Evolutionary conservation across 2,329 filamentous ascomycete species (phyloP).

Genomic region (Cadophora gregata): DNA sequence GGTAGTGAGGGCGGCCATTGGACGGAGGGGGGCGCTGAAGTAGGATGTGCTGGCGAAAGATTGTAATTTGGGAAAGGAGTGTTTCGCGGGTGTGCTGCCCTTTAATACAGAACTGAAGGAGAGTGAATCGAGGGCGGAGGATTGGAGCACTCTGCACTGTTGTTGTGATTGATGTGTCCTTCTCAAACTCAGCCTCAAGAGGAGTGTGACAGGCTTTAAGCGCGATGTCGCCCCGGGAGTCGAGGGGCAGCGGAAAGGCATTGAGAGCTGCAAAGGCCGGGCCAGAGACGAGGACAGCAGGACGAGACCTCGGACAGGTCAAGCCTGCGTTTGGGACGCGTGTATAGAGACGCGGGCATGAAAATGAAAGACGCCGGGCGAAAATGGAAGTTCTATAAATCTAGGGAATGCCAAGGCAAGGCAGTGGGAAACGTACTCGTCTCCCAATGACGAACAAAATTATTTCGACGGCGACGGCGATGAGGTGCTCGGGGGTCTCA

Average conservation of each 20-base stretch:
- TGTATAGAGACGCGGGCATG: slow-evolving; percentile 29
- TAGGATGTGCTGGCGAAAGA: slow-evolving; percentile 30
- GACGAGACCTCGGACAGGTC: slow-evolving; percentile 33
- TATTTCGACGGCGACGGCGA: slow-evolving; percentile 5
- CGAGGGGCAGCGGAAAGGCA: slow-evolving; percentile 39
- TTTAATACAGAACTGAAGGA: slow-evolving; percentile 32
- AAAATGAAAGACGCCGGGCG: slow-evolving; percentile 20
- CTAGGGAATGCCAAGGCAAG: slow-evolving; percentile 25
- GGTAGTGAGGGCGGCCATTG: slow-evolving; percentile 43
- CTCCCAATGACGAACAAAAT: slow-evolving; percentile 20
- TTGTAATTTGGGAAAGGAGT: slow-evolving; percentile 37
- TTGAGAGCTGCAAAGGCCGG: slow-evolving; percentile 23
- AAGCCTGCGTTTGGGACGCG: slow-evolving; percentile 35
- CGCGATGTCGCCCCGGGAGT: slow-evolving; percentile 34
- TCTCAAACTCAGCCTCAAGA: slow-evolving; percentile 38
- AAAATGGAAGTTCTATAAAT: slow-evolving; percentile 9
- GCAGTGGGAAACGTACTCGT: slow-evolving; percentile 26
- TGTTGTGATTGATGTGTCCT: slow-evolving; percentile 45
- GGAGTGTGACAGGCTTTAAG: slow-evolving; percentile 39
- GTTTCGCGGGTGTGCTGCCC: slow-evolving; percentile 26
- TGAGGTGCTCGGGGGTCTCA: slow-evolving; percentile 9
- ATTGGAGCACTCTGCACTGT: slow-evolving; percentile 40
- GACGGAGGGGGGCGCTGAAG: slow-evolving; percentile 29
- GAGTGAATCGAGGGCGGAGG: slow-evolving; percentile 36
- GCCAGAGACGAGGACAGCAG: slow-evolving; percentile 12